A percentile compares a stretch with the other conserved stretches of the same genome.
Evolutionary conservation across 2,329 filamentous ascomycete species (phyloP).

Genomic region (Penicillium sp.): DNA sequence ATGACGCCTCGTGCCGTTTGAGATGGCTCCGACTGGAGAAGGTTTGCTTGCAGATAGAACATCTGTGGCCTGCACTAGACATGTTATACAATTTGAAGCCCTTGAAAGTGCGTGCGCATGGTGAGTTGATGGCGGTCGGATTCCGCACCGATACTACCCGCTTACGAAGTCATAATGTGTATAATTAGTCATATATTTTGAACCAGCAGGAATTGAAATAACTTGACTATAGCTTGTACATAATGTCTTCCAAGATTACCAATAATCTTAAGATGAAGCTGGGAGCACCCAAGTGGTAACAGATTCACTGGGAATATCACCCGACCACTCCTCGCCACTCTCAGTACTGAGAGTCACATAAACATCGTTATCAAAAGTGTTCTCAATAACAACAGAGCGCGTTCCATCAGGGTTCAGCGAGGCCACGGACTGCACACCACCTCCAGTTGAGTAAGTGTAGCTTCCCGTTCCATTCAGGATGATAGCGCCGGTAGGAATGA

Average conservation of each 20-base stretch:
- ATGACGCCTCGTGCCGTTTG: conserved; percentile 8
- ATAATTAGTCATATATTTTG: background rate
- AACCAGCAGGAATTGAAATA: background rate
- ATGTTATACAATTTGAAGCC: background rate
- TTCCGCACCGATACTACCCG: background rate
- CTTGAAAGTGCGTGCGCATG: background rate
- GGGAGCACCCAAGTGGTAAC: conserved; percentile 33
- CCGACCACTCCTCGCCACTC: conserved; percentile 28
- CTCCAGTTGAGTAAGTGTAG: conserved; percentile 42
- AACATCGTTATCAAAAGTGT: conserved; percentile 48
- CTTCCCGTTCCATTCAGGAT: conserved; percentile 48
- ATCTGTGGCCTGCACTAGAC: background rate
- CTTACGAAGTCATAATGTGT: background rate
- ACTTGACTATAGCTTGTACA: background rate
- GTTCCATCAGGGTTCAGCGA: conserved; percentile 50
- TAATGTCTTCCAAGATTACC: background rate
- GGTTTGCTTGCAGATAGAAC: background rate
- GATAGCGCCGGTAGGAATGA: conserved; percentile 48
- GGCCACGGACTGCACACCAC: conserved; percentile 47
- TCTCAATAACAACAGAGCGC: conserved; percentile 49
- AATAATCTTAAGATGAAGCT: background rate
- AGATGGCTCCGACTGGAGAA: conserved; percentile 10
- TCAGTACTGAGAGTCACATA: conserved; percentile 36
- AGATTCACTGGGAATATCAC: conserved; percentile 28
- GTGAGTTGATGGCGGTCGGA: background rate